These are phyloP conservation scores for Canavalia ensiformis DNA, from an alignment of 306 rosid genomes.

Conservation along the genomic window DNA sequence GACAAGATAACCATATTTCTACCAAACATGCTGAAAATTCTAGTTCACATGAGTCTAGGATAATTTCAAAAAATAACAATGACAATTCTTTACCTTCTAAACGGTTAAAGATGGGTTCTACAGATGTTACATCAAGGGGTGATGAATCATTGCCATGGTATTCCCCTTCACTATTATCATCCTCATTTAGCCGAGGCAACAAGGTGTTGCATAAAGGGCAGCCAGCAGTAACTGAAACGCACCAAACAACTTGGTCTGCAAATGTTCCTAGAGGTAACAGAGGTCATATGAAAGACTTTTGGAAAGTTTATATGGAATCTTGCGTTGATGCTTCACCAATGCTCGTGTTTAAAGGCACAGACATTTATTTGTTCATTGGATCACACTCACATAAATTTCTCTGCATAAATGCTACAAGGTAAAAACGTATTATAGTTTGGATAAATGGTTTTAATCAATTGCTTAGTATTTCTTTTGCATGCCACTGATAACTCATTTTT, in stretches of 20 bases:
- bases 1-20: conserved; percentile 42
- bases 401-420: conserved; percentile 87
- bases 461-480: background rate
- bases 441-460: conserved; percentile 28
- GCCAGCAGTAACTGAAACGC: conserved; percentile 37
- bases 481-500: background rate
- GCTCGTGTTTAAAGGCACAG: conserved; percentile 65
- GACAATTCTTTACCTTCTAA: conserved; percentile 54
- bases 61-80: conserved; percentile 46
- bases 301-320: conserved; percentile 88
- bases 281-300: conserved; percentile 61
- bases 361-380: conserved; percentile 79
- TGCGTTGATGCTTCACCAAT: conserved; percentile 98
- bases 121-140: conserved; percentile 48
- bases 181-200: conserved; percentile 88
- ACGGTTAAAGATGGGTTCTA: conserved; percentile 56
- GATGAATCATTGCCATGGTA: conserved; percentile 59
- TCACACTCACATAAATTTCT: conserved; percentile 88
- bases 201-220: conserved; percentile 62
- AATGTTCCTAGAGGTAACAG: conserved; percentile 57
- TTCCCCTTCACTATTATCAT: conserved; percentile 56
- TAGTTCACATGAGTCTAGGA: conserved; percentile 48
- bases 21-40: conserved; percentile 48
- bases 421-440: conserved; percentile 42
- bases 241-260: conserved; percentile 53